These are phyloP conservation scores for Hypsizygus marmoreus DNA, from an alignment of 768 basidiomycete genomes.

Conservation along the genomic window DNA sequence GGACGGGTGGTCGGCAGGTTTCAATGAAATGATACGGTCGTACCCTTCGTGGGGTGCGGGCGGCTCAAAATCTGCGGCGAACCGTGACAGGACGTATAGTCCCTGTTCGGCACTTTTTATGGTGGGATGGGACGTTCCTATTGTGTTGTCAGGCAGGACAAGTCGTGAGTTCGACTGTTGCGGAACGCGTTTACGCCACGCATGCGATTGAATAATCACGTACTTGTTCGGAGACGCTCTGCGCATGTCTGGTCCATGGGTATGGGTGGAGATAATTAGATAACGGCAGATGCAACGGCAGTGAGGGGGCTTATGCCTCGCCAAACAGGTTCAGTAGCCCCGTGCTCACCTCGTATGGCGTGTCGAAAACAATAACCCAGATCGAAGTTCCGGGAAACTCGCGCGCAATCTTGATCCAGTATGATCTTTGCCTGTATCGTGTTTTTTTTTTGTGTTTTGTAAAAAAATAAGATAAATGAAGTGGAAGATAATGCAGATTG, in stretches of 20 bases:
- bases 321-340: constrained; percentile 8
- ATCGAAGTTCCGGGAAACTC: constrained; percentile 62
- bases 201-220: constrained; percentile 33
- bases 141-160: too few species aligned
- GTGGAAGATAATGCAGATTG: not conserved
- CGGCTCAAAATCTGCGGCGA: constrained; percentile 58
- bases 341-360: constrained; percentile 65
- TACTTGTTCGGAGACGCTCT: constrained; percentile 59
- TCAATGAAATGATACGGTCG: constrained; percentile 55
- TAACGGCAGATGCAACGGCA: constrained; percentile 4
- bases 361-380: constrained; percentile 80
- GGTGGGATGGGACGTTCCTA: constrained; percentile 77
- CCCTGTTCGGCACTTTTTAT: constrained; percentile 64
- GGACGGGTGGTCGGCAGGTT: constrained; percentile 41
- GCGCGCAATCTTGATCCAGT: constrained; percentile 76
- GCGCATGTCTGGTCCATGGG: constrained; percentile 56
- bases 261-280: constrained; percentile 22
- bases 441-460: too few species aligned
- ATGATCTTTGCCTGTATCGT: constrained; percentile 69
- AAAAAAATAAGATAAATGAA: too few species aligned
- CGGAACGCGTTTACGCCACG: too few species aligned
- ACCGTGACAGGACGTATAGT: constrained; percentile 61
- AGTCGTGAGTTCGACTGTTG: too few species aligned
- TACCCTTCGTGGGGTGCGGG: constrained; percentile 66
- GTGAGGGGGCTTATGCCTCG: constrained; percentile 6